A percentile compares a stretch with the other conserved stretches of the same genome.
Conservation (phyloP, 495 filamentous ascomycete genomes). For the Neurospora sp. region DNA sequence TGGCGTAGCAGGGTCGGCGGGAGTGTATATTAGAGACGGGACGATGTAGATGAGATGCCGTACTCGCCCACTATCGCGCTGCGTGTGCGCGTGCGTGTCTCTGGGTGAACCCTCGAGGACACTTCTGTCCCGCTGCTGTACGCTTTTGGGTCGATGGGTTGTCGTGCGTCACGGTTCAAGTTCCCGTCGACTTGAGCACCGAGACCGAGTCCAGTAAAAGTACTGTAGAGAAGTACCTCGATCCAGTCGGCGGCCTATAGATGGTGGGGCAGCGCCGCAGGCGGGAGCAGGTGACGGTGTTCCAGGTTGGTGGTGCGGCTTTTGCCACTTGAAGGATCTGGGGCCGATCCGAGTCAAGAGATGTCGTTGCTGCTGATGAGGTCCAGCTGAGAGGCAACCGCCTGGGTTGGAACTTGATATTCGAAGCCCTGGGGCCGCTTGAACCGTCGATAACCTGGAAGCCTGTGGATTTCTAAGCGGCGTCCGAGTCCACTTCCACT, state of each 20-base stretch:
- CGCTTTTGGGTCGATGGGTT: neutral
- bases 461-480: neutral
- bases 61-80: neutral
- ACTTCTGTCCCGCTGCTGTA: neutral
- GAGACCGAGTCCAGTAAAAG: neutral
- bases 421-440: neutral
- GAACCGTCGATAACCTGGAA: neutral
- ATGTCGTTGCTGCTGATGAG: neutral
- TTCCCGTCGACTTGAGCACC: neutral
- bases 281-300: constrained; percentile 12
- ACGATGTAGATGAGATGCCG: neutral
- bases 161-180: neutral
- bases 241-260: neutral
- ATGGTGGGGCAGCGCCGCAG: constrained; percentile 8
- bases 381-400: neutral
- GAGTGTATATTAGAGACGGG: neutral
- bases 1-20: neutral
- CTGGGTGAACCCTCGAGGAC: neutral
- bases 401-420: neutral
- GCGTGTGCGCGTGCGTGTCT: neutral
- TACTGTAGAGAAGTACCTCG: neutral
- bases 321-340: constrained; percentile 10
- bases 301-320: constrained; percentile 6
- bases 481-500: neutral
- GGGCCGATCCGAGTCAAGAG: constrained; percentile 6